Evolutionary conservation across 305 asterid genomes (phyloP).

Genomic region (Fraxinus sp.): DNA sequence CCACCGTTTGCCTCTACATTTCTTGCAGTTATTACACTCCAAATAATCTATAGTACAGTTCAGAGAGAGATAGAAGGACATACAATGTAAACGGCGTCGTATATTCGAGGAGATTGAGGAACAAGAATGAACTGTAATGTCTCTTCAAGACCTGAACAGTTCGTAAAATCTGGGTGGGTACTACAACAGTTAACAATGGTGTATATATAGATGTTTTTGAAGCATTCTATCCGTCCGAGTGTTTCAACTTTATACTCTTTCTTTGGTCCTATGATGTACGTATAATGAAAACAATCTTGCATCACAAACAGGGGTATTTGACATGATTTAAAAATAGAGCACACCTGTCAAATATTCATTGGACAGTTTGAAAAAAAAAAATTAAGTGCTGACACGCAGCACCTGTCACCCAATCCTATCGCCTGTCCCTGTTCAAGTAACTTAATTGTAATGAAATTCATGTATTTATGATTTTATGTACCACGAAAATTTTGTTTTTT

Average conservation of each 20-base stretch:
- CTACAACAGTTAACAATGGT: background rate
- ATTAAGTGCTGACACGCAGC: too few species aligned
- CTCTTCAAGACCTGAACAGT: background rate
- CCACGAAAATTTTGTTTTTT: background rate
- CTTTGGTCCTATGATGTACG: conserved; percentile 24
- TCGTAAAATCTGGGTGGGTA: background rate
- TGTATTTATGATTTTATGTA: background rate
- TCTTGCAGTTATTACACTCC: background rate
- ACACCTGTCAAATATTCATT: too few species aligned
- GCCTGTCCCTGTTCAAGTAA: too few species aligned
- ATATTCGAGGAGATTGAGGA: conserved; percentile 2
- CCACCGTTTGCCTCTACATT: conserved; percentile 9
- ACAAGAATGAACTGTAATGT: background rate
- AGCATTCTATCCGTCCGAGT: background rate
- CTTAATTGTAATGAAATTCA: background rate
- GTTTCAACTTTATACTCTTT: conserved; percentile 4
- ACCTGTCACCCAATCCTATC: too few species aligned
- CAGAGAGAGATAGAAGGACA: background rate
- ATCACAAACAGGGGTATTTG: too few species aligned
- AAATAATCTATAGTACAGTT: background rate
- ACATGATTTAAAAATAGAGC: too few species aligned
- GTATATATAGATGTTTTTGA: background rate
- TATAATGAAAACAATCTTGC: background rate
- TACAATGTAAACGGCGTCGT: conserved; percentile 4
- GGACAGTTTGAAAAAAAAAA: too few species aligned